phyloP scores from a whole-genome alignment of 768 basidiomycete genomes.

The Phylloporus scabripes region DNA sequence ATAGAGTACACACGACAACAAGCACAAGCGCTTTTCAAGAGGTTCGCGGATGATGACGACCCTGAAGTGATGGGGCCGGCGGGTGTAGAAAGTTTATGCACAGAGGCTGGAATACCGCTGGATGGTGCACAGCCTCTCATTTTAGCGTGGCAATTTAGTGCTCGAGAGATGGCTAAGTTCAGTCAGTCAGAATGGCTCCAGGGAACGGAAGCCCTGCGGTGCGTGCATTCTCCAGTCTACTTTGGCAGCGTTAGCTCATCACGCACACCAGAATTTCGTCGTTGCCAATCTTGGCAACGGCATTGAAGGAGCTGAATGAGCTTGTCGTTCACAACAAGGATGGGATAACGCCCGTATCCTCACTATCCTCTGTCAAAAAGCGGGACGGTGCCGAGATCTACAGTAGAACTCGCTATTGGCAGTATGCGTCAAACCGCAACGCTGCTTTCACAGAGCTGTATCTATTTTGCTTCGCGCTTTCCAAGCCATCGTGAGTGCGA shows the following conservation, averaged over 20 bases:
- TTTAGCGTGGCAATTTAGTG: constrained; percentile 68
- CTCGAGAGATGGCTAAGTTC: constrained; percentile 70
- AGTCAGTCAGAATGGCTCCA: constrained; percentile 65
- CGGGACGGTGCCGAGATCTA: constrained; percentile 42
- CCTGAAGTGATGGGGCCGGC: constrained; percentile 57
- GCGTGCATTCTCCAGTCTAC: constrained; percentile 14
- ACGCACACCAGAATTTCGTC: constrained; percentile 43
- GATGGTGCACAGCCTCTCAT: constrained; percentile 70
- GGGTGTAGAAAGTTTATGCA: constrained; percentile 67
- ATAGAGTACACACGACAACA: constrained; percentile 46
- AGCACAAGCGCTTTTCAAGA: constrained; percentile 52
- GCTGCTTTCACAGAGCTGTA: constrained; percentile 63
- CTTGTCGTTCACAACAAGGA: constrained; percentile 49
- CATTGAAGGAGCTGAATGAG: constrained; percentile 56
- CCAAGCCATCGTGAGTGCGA: constrained; percentile 64
- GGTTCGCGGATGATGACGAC: constrained; percentile 53
- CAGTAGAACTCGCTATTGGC: constrained; percentile 46
- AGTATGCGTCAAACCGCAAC: constrained; percentile 44
- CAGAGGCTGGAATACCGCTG: constrained; percentile 62
- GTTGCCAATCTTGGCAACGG: constrained; percentile 42
- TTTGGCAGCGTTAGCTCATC: constrained; percentile 1
- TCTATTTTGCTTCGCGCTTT: constrained; percentile 61
- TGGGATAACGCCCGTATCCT: constrained; percentile 26
- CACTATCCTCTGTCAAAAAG: constrained; percentile 30
- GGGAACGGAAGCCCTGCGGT: constrained; percentile 46